Evolutionary conservation across 495 filamentous ascomycete species (phyloP).

Genomic region (Paragyromitra xinjiangensis): DNA sequence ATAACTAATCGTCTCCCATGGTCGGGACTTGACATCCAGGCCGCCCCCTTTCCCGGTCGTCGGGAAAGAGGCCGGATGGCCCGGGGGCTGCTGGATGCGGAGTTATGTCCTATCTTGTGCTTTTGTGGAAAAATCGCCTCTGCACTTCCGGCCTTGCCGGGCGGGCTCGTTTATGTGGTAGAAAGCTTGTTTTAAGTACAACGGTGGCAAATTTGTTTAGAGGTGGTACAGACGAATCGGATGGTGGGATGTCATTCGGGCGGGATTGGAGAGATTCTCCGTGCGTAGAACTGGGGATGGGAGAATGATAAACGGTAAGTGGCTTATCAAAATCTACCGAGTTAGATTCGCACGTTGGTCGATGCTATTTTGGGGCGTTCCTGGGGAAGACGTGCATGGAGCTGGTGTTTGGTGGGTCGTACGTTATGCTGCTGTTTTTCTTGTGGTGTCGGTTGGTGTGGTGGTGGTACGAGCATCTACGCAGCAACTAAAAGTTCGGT

Average conservation of each 20-base stretch:
- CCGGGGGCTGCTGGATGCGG: background rate
- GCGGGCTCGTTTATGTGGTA: too few species aligned
- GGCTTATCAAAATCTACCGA: background rate
- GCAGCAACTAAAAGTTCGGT: too few species aligned
- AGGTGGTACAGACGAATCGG: background rate
- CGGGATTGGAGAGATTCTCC: background rate
- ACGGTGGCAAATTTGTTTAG: background rate
- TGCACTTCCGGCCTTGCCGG: background rate
- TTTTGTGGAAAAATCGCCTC: background rate
- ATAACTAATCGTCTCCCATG: background rate
- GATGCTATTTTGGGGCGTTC: background rate
- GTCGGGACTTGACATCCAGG: background rate
- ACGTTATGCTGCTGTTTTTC: background rate
- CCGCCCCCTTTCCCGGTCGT: background rate
- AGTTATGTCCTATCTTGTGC: background rate
- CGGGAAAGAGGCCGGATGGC: background rate
- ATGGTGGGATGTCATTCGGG: background rate
- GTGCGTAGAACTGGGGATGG: background rate
- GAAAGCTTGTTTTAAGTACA: slow-evolving; percentile 1
- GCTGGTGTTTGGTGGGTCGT: background rate
- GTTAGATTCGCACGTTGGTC: background rate
- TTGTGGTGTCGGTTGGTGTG: background rate
- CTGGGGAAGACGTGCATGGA: background rate
- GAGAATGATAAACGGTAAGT: background rate
- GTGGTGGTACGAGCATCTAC: background rate